Evolutionary conservation across 139 green algal genomes (phyloP).

Genomic region (Picochlorum sp.): DNA sequence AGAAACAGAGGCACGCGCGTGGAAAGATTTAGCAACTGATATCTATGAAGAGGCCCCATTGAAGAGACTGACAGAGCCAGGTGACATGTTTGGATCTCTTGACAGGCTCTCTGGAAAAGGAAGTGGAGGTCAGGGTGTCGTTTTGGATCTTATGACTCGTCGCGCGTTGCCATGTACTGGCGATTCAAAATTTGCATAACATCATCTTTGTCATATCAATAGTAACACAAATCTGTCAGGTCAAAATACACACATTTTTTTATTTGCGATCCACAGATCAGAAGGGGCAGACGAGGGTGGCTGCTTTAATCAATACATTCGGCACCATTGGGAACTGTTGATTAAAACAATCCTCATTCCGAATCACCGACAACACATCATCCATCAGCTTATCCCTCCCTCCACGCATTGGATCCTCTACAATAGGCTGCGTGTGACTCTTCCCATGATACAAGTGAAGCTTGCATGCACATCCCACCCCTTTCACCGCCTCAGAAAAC

Average conservation of each 20-base stretch:
- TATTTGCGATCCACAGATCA: slow-evolving; percentile 7
- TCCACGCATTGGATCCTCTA: slow-evolving; percentile 52
- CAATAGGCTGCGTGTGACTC: slow-evolving; percentile 48
- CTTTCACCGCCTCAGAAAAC: slow-evolving; percentile 43
- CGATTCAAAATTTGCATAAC: neutral
- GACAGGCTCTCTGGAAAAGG: slow-evolving; percentile 18
- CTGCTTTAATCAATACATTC: slow-evolving; percentile 30
- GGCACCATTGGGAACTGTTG: slow-evolving; percentile 39
- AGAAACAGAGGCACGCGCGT: slow-evolving; percentile 22
- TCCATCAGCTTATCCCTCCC: slow-evolving; percentile 36
- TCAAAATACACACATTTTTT: neutral
- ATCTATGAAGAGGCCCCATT: slow-evolving; percentile 20
- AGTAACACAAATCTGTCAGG: neutral
- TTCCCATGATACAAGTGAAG: slow-evolving; percentile 40
- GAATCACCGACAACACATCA: slow-evolving; percentile 38
- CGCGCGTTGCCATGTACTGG: slow-evolving; percentile 19
- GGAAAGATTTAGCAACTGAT: slow-evolving; percentile 14
- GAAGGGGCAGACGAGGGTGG: slow-evolving; percentile 44
- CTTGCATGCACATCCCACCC: slow-evolving; percentile 10
- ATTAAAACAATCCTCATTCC: slow-evolving; percentile 5
- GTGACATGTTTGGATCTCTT: slow-evolving; percentile 20
- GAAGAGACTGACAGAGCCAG: slow-evolving; percentile 6
- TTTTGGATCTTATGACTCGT: slow-evolving; percentile 27
- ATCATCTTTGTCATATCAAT: neutral
- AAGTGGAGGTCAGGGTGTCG: slow-evolving; percentile 11